A percentile compares a stretch with the other conserved stretches of the same genome.
These are phyloP conservation scores for Ceratobasidium sp. DNA, from an alignment of 1,284 basidiomycete genomes.

Conservation along the genomic window DNA sequence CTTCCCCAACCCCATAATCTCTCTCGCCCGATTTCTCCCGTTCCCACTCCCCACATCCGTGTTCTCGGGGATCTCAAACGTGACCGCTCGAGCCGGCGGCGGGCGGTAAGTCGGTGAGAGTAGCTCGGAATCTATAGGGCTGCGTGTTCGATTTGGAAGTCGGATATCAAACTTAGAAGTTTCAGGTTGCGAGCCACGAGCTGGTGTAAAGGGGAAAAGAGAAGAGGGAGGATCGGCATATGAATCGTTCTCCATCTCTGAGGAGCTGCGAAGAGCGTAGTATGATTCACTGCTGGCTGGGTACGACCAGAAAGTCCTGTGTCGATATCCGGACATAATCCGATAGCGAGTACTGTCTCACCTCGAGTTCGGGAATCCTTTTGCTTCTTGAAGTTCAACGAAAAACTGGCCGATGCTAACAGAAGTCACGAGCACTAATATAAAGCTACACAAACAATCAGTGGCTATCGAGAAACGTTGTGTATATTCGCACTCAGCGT, in stretches of 20 bases:
- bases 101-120: constrained; percentile 30
- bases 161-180: background rate
- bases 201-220: constrained; percentile 21
- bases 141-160: background rate
- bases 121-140: constrained; percentile 1
- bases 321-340: background rate
- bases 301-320: background rate
- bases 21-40: constrained; percentile 35
- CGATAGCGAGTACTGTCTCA: background rate
- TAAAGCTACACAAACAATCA: constrained; percentile 16
- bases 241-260: constrained; percentile 35
- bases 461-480: background rate
- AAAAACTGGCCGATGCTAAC: constrained; percentile 70
- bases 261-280: constrained; percentile 24
- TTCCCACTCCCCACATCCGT: constrained; percentile 30
- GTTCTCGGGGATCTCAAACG: constrained; percentile 7
- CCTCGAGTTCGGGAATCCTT: background rate
- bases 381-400: constrained; percentile 64
- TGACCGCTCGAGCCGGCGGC: background rate
- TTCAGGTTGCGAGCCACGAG: background rate
- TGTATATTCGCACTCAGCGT: constrained; percentile 68
- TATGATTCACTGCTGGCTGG: constrained; percentile 20
- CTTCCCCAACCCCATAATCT: constrained; percentile 20
- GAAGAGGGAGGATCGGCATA: constrained; percentile 31
- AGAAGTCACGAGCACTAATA: constrained; percentile 63